Percentiles rank a stretch among this genome's conserved stretches.
These are phyloP conservation scores for Holtermanniella nyarrowii DNA, from an alignment of 768 basidiomycete genomes.

Conservation along the genomic window DNA sequence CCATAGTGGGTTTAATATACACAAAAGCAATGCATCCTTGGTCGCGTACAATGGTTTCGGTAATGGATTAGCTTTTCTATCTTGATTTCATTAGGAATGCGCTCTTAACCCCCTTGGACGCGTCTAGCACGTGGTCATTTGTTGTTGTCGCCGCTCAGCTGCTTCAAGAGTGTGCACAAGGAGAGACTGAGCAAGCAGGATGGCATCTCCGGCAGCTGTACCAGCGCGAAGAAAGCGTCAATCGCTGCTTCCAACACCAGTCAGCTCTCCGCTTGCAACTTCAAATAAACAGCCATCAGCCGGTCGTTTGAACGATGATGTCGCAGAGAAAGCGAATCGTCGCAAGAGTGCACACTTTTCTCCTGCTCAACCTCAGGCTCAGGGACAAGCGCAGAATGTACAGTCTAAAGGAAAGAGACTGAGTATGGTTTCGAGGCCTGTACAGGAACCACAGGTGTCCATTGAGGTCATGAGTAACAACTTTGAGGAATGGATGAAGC, in stretches of 20 bases:
- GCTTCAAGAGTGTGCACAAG: too few relatives aligned
- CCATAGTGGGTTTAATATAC: too few relatives aligned
- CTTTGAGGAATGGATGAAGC: constrained; percentile 99
- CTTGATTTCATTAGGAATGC: too few relatives aligned
- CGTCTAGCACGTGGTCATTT: too few relatives aligned
- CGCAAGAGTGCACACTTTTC: constrained; percentile 43
- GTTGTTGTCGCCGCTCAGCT: too few relatives aligned
- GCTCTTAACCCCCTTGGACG: too few relatives aligned
- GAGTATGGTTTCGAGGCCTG: constrained; percentile 27
- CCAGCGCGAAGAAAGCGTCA: neutral
- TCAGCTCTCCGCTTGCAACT: neutral
- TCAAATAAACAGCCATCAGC: neutral
- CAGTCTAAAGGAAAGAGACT: constrained; percentile 7
- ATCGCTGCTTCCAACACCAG: neutral
- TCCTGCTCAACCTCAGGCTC: constrained; percentile 2
- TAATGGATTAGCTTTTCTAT: too few relatives aligned
- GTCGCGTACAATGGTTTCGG: neutral
- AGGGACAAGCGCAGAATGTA: neutral
- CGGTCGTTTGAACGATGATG: constrained; percentile 78
- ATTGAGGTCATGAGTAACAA: constrained; percentile 82
- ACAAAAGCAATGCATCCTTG: neutral
- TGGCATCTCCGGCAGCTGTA: neutral
- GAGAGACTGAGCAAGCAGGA: neutral
- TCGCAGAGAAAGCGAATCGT: constrained; percentile 71
- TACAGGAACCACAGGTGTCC: constrained; percentile 37